Evolutionary conservation across 148 eudicot species (phyloP), one percentile per base, ranked within the genome.

Genomic region (Silene uniflora): DNA sequence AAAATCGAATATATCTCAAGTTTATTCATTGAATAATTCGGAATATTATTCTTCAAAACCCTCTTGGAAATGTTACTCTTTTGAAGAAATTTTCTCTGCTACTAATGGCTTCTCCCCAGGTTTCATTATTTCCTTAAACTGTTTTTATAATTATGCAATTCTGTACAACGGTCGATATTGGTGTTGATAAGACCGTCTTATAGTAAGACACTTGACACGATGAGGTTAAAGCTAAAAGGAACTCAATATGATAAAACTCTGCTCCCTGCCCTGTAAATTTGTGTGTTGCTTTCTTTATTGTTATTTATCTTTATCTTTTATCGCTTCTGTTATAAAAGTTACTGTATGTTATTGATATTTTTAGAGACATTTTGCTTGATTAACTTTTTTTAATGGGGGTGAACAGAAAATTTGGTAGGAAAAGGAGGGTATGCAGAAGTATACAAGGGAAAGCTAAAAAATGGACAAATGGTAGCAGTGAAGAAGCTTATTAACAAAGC

Each of bases 401-500:
- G 35, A 11, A 52, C 91, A 95, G 98, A 90, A n/a, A 92, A 95
- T 75, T 67, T 95, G 86, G 98, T 90, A 12, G 98, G 98, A 21
- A 92, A 72, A 86, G 98, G 98, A 84, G 98, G 98, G 72, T 87
- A 86, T 80, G 96, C 97, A 74, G 92, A 92, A 84, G 98, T 95
- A 0, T 95, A 88, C 86, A 89, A 47, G 77, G 98, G 98, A 47
- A 80, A 81, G n/a, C 54, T 95, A 42, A 72, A 76, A 69, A 74
- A 85, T 82, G 96, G 96, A 9, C 77, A 87, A 62, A 84, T 84
- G 78, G 89, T 95, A 23, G 98, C 98, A 17, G 93, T 95, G 49
- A 95, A 95, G 78, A 89, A 83, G 81, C 80, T 95, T 10, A 49
- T 49, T 2, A 84, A 91, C 71, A 86, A 86, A 59, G 52, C 86